A percentile compares a stretch with the other conserved stretches of the same genome.
These are phyloP conservation scores for Geotrichum macrosporum DNA, from an alignment of 1,139 yeast genomes.

Conservation along the genomic window DNA sequence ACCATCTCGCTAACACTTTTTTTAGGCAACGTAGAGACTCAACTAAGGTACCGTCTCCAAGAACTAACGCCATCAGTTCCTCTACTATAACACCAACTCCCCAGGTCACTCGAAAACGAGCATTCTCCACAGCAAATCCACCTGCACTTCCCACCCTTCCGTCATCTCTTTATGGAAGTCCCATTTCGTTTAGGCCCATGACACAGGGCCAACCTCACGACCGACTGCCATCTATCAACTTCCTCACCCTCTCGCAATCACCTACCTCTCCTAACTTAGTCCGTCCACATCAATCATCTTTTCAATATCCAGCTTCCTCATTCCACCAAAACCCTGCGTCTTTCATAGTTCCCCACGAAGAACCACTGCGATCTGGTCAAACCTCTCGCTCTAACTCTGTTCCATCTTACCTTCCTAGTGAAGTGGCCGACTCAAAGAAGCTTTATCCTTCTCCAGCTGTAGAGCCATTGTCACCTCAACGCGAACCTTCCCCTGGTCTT, in stretches of 20 bases:
- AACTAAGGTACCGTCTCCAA: no score
- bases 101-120: no score
- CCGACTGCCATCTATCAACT: conserved; percentile 16
- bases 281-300: no score
- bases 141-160: no score
- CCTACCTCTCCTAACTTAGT: conserved; percentile 7
- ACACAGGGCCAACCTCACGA: not conserved
- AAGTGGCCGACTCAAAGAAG: conserved; percentile 14
- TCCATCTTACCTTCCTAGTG: conserved; percentile 12
- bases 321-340: not conserved
- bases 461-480: conserved; percentile 2
- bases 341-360: no score
- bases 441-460: conserved; percentile 16
- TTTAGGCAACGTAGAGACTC: conserved; percentile 23
- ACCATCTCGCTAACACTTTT: not conserved
- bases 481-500: conserved; percentile 9
- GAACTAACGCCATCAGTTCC: no score
- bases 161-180: no score
- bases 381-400: conserved; percentile 11
- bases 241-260: conserved; percentile 10
- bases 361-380: conserved; percentile 4
- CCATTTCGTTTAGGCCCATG: conserved; percentile 1
- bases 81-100: not conserved
- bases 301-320: no score
- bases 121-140: no score